These are phyloP conservation scores for Citrus mangshanensis DNA, from an alignment of 345 rosid species.

Conservation along the genomic window DNA sequence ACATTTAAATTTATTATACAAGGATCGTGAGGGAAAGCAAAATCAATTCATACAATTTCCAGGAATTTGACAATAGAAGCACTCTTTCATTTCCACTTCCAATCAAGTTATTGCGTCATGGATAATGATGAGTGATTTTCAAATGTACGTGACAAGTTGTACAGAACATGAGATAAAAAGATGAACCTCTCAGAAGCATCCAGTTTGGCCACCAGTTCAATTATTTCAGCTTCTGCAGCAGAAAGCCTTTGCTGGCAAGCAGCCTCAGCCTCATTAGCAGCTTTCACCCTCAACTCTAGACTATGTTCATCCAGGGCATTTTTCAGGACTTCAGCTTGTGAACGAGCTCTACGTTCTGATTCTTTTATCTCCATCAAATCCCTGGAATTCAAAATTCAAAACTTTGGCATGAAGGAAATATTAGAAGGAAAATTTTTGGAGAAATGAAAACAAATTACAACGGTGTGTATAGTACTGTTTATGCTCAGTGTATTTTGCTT, in stretches of 20 bases:
- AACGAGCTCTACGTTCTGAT: conserved; percentile 64
- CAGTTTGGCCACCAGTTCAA: conserved; percentile 66
- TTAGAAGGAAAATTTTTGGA: not conserved
- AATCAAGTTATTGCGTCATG: not conserved
- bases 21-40: not conserved
- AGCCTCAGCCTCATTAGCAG: conserved; percentile 88
- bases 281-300: conserved; percentile 91
- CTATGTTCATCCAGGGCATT: conserved; percentile 80
- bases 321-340: conserved; percentile 72
- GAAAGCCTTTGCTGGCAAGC: conserved; percentile 91
- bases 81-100: not conserved
- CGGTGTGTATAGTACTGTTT: not conserved
- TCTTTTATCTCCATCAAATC: conserved; percentile 73
- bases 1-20: not conserved
- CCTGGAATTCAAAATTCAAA: conserved; percentile 38
- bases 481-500: not conserved
- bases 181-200: conserved; percentile 75
- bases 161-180: conserved; percentile 8
- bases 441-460: not conserved
- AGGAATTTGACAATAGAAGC: not conserved
- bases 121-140: not conserved
- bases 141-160: not conserved
- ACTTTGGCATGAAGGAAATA: not conserved
- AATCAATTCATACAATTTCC: not conserved
- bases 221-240: conserved; percentile 81